phyloP scores from a whole-genome alignment of 2,329 filamentous ascomycete species.

The Monilinia aucupariae region DNA sequence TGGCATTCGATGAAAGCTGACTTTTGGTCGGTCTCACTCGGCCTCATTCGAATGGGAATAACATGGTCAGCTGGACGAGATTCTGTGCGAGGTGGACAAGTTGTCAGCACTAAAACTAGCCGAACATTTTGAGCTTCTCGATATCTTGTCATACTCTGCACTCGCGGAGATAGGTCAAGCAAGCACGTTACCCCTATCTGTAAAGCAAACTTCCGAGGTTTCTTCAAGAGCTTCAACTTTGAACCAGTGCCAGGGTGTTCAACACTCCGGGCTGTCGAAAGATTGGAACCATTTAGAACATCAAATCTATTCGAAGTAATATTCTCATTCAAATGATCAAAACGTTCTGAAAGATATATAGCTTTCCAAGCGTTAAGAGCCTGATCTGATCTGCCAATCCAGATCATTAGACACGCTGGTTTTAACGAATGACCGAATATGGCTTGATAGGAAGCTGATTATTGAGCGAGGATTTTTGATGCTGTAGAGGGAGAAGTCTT shows the following conservation, averaged over 20 bases:
- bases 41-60: neutral
- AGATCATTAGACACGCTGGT: no score
- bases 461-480: neutral
- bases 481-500: neutral
- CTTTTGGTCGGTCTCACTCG: neutral
- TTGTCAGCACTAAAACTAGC: neutral
- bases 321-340: no score
- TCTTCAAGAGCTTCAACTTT: neutral
- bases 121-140: neutral
- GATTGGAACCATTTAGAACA: no score
- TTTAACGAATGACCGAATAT: neutral
- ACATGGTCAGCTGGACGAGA: neutral
- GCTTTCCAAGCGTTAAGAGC: no score
- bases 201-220: neutral
- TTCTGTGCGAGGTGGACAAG: neutral
- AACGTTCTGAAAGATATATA: no score
- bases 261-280: no score
- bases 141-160: neutral
- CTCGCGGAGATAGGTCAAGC: neutral
- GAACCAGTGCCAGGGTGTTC: neutral
- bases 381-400: no score
- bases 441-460: neutral
- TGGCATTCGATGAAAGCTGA: slow-evolving; percentile 7
- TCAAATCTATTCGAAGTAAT: no score
- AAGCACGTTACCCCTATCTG: neutral